Percentiles rank a stretch among this genome's conserved stretches.
These are phyloP conservation scores for Xanthoparmelia taractica DNA, from an alignment of 495 filamentous ascomycete genomes.

Conservation along the genomic window DNA sequence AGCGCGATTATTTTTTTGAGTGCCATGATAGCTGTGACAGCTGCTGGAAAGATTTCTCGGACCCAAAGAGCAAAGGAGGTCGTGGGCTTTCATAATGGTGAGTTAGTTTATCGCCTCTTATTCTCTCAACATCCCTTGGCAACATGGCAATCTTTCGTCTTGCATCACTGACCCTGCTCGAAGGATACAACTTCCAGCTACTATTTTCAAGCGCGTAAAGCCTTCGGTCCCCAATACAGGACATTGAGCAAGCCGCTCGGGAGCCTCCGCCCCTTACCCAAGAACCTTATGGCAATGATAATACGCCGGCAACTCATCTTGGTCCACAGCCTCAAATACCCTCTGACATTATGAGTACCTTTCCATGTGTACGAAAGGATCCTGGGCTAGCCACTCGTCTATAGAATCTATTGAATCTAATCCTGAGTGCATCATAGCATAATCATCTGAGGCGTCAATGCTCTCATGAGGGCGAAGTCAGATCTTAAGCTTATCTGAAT, in stretches of 20 bases:
- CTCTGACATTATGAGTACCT: background rate
- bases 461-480: background rate
- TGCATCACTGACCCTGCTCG: background rate
- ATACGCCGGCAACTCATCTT: background rate
- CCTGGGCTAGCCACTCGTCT: background rate
- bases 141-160: background rate
- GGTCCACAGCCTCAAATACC: background rate
- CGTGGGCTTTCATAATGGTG: background rate
- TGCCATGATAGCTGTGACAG: background rate
- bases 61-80: background rate
- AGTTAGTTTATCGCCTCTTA: background rate
- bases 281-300: background rate
- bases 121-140: background rate
- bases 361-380: background rate
- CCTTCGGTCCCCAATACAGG: background rate
- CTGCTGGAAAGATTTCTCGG: background rate
- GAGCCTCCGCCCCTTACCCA: background rate
- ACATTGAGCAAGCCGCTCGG: background rate
- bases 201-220: background rate
- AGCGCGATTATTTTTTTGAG: background rate
- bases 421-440: background rate
- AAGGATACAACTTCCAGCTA: background rate
- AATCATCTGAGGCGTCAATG: background rate
- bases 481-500: too few species aligned
- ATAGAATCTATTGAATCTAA: background rate